Percentiles rank a stretch among this genome's conserved stretches.
phyloP scores from a whole-genome alignment of 257 asterid species.

The Salvia splendens region DNA sequence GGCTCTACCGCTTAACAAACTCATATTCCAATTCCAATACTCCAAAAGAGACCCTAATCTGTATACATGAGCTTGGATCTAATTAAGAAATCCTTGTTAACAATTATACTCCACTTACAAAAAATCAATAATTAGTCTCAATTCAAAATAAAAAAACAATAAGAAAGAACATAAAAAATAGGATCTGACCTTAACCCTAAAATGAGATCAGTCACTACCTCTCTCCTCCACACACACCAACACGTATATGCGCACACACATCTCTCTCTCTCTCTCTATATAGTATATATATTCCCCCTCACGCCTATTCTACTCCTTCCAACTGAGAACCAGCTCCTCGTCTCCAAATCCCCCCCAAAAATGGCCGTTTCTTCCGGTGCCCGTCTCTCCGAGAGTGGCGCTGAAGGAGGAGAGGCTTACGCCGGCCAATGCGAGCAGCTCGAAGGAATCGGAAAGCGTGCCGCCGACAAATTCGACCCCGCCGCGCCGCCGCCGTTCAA shows the following conservation, averaged over 20 bases:
- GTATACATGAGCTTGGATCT: too few species aligned
- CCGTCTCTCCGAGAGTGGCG: slow-evolving; percentile 32
- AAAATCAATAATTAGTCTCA: too few species aligned
- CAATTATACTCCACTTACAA: too few species aligned
- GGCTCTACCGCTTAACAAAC: too few species aligned
- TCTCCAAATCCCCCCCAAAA: neutral
- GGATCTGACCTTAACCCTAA: too few species aligned
- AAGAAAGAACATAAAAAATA: too few species aligned
- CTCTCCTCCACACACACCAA: too few species aligned
- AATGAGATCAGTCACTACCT: too few species aligned
- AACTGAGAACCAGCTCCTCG: neutral
- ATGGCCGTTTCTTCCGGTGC: slow-evolving; percentile 41
- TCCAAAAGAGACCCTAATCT: too few species aligned
- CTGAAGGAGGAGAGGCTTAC: neutral
- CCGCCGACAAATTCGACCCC: slow-evolving; percentile 44
- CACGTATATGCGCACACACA: neutral
- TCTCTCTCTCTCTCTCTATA: neutral
- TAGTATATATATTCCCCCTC: neutral
- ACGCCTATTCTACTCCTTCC: neutral
- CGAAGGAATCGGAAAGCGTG: slow-evolving; percentile 20
- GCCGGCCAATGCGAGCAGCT: slow-evolving; percentile 16
- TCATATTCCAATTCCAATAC: too few species aligned
- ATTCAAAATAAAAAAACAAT: too few species aligned
- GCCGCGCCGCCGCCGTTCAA: slow-evolving; percentile 69
- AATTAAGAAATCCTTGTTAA: too few species aligned